Percentiles rank a stretch among this genome's conserved stretches.
These are phyloP conservation scores for Aegilops longissima DNA, from an alignment of 176 grass and related monocot species.

Conservation along the genomic window DNA sequence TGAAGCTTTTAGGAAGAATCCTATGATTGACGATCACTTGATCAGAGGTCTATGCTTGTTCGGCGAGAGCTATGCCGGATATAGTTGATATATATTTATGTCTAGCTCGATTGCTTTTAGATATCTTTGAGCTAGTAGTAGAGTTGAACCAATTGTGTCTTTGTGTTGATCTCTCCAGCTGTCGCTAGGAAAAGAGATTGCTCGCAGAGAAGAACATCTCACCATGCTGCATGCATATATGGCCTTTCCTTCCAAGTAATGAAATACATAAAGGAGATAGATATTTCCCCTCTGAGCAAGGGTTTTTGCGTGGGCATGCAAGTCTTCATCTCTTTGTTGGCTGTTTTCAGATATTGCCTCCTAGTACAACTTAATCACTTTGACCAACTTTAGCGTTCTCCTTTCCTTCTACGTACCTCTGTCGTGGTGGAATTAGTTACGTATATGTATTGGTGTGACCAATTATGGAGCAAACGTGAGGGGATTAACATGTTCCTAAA, in stretches of 20 bases:
- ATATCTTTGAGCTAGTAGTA: neutral
- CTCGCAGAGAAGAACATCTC: neutral
- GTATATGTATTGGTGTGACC: neutral
- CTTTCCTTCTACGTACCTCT: neutral
- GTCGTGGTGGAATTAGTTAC: neutral
- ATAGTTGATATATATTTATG: constrained; percentile 13
- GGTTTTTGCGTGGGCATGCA: neutral
- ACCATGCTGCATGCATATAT: neutral
- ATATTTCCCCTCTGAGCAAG: neutral
- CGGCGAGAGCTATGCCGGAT: neutral
- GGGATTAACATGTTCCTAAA: neutral
- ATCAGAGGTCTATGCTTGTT: constrained; percentile 33
- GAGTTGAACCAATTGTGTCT: constrained; percentile 20
- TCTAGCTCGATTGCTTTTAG: constrained; percentile 8
- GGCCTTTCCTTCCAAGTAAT: neutral
- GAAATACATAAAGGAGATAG: neutral
- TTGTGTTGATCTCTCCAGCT: constrained; percentile 30
- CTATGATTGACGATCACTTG: constrained; percentile 1
- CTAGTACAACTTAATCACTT: neutral
- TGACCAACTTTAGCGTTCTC: neutral
- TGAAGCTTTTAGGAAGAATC: constrained; percentile 40
- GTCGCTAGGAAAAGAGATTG: neutral
- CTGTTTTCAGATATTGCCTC: no score
- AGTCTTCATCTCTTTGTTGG: no score
- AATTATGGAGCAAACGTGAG: neutral